Evolutionary conservation across 1,139 yeast genomes (phyloP).

Genomic region (Saccharomyces hybrid): DNA sequence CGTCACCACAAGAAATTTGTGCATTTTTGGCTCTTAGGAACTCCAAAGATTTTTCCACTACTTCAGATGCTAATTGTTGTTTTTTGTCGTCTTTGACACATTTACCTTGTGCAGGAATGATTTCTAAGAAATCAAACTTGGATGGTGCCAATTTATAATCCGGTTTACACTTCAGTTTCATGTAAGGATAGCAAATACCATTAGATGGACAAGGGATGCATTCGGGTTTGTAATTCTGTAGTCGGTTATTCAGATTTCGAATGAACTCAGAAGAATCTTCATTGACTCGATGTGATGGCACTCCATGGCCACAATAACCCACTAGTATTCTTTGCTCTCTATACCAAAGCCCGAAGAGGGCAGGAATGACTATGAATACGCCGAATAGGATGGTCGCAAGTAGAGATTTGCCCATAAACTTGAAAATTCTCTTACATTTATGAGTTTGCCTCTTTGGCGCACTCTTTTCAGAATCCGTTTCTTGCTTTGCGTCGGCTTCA

Average conservation of each 20-base stretch:
- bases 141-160: slow-evolving; percentile 55
- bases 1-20: slow-evolving; percentile 48
- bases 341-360: slow-evolving; percentile 47
- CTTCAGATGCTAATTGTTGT: slow-evolving; percentile 58
- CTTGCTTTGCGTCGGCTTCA: neutral
- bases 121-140: slow-evolving; percentile 48
- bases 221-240: slow-evolving; percentile 40
- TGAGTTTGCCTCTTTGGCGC: neutral
- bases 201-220: slow-evolving; percentile 79
- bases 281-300: slow-evolving; percentile 29
- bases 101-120: slow-evolving; percentile 50
- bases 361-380: slow-evolving; percentile 17
- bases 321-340: slow-evolving; percentile 50
- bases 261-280: neutral
- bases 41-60: slow-evolving; percentile 62
- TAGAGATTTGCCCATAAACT: slow-evolving; percentile 8
- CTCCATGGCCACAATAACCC: slow-evolving; percentile 65
- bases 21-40: slow-evolving; percentile 67
- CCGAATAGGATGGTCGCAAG: slow-evolving; percentile 12
- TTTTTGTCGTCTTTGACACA: slow-evolving; percentile 78
- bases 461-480: neutral
- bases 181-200: slow-evolving; percentile 61
- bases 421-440: slow-evolving; percentile 2
- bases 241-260: slow-evolving; percentile 8
- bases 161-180: slow-evolving; percentile 59